Percentiles rank a stretch among this genome's conserved stretches.
These are phyloP conservation scores for Pseudozyma hubeiensis DNA, from an alignment of 1,284 basidiomycete species.

Conservation along the genomic window DNA sequence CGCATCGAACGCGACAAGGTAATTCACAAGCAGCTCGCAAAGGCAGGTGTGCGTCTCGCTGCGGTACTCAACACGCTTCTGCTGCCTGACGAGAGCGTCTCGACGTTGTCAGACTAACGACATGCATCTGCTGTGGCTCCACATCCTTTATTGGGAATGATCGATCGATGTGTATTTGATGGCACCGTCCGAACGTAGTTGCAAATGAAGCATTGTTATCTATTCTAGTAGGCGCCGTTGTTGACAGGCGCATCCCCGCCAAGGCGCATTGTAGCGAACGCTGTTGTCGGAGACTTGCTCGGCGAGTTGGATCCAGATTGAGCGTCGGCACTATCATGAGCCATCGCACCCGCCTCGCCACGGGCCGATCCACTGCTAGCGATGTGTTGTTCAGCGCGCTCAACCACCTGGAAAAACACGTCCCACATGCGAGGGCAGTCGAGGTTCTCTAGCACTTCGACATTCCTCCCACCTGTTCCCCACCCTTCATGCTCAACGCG, in stretches of 20 bases:
- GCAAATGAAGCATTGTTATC: neutral
- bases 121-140: neutral
- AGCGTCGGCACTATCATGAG: slow-evolving; percentile 3
- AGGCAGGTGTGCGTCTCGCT: slow-evolving; percentile 83
- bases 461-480: slow-evolving; percentile 56
- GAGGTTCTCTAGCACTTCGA: slow-evolving; percentile 58
- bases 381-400: slow-evolving; percentile 49
- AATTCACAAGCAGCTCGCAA: slow-evolving; percentile 82
- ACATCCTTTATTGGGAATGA: neutral
- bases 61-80: slow-evolving; percentile 77
- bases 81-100: slow-evolving; percentile 19
- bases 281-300: slow-evolving; percentile 21
- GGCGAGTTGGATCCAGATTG: slow-evolving; percentile 15
- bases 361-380: slow-evolving; percentile 10
- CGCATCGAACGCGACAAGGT: slow-evolving; percentile 73
- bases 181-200: too few species aligned
- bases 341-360: neutral
- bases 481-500: slow-evolving; percentile 49
- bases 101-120: neutral
- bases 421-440: slow-evolving; percentile 55
- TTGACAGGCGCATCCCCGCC: slow-evolving; percentile 9
- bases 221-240: slow-evolving; percentile 1
- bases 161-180: neutral
- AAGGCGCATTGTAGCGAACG: slow-evolving; percentile 16
- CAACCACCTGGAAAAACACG: slow-evolving; percentile 55